Evolutionary conservation across 352 stramenopile genomes (phyloP).

Genomic region (Phytophthora melonis): DNA sequence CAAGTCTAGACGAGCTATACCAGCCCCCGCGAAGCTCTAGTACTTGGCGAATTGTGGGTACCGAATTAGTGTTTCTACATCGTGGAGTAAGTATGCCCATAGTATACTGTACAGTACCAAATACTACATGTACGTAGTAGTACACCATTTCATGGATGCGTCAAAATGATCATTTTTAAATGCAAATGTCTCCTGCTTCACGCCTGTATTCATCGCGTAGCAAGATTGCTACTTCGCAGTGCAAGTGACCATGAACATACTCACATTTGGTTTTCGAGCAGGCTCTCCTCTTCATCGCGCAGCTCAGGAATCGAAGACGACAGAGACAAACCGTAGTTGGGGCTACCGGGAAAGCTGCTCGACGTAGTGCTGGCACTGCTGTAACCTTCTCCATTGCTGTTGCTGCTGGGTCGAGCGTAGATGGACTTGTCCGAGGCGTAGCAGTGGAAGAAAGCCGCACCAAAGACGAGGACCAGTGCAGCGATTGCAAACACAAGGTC

Average conservation of each 20-base stretch:
- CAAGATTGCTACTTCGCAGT: not conserved
- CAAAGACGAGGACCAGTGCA: conserved; percentile 73
- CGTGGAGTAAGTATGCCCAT: no score
- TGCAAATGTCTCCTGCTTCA: not conserved
- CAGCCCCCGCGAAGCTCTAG: no score
- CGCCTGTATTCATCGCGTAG: not conserved
- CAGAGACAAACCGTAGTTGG: conserved; percentile 44
- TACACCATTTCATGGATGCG: no score
- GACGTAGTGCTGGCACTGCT: conserved; percentile 40
- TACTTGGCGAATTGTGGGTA: no score
- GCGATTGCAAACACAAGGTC: conserved; percentile 88
- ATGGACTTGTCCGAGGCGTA: conserved; percentile 84
- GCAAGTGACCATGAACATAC: not conserved
- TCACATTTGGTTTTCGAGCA: conserved; percentile 58
- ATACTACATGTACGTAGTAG: no score
- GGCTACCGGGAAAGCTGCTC: conserved; percentile 42
- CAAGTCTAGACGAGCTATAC: no score
- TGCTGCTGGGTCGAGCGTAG: conserved; percentile 36
- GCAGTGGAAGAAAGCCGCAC: conserved; percentile 78
- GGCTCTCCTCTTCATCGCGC: conserved; percentile 64
- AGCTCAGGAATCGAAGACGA: no score
- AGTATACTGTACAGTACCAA: no score
- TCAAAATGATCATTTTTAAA: conserved; percentile 33
- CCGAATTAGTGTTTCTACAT: no score
- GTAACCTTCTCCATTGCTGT: conserved; percentile 33